Conservation (phyloP, 768 basidiomycete genomes). For the Lactarius hatsudake region DNA sequence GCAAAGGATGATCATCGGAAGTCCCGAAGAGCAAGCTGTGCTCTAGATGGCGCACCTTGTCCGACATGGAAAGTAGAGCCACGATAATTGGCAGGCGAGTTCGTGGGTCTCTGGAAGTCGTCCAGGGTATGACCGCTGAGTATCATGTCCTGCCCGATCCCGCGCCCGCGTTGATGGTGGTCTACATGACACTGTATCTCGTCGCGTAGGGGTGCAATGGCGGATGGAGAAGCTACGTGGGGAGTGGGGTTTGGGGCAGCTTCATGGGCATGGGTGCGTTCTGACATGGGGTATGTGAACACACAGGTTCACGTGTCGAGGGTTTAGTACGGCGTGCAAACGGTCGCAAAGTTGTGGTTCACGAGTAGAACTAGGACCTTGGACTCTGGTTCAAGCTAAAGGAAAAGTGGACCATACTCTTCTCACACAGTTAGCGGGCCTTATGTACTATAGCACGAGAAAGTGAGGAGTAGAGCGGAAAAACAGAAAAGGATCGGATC, state of each 20-base stretch:
- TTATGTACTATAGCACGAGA: neutral
- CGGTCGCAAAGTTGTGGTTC: neutral
- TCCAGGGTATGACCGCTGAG: constrained; percentile 22
- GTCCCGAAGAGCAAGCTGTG: neutral
- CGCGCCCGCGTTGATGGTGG: neutral
- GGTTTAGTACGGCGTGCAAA: neutral
- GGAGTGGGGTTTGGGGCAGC: no score
- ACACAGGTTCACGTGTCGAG: neutral
- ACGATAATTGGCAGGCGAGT: no score
- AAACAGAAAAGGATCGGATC: neutral
- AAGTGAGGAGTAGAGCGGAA: neutral
- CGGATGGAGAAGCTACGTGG: neutral
- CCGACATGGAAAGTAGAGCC: neutral
- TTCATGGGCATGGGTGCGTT: neutral
- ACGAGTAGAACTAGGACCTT: neutral
- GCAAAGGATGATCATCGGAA: neutral
- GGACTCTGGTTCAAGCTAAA: neutral
- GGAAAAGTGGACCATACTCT: neutral
- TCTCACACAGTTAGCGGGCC: neutral
- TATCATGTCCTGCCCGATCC: neutral
- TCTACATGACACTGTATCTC: neutral
- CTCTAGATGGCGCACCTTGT: neutral
- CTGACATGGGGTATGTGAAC: neutral
- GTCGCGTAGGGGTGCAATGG: constrained; percentile 1
- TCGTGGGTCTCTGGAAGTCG: constrained; percentile 16